These are phyloP conservation scores for Terfezia claveryi DNA, from an alignment of 495 filamentous ascomycete genomes.

Conservation along the genomic window DNA sequence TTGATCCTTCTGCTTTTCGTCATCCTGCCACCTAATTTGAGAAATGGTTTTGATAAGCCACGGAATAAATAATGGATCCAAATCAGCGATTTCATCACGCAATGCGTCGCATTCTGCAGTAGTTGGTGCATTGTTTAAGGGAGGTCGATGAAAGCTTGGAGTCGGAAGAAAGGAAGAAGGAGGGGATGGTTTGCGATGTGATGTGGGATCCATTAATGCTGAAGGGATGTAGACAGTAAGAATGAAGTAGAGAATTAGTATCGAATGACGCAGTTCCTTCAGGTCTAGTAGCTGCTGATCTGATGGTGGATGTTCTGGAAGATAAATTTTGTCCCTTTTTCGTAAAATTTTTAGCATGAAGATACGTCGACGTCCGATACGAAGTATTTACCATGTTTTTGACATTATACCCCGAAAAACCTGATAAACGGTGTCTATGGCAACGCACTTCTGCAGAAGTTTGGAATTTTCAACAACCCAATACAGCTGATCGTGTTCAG, in stretches of 20 bases:
- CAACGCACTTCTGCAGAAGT: slow-evolving; percentile 36
- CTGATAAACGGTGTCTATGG: slow-evolving; percentile 35
- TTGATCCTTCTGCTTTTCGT: slow-evolving; percentile 4
- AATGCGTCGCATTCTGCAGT: slow-evolving; percentile 5
- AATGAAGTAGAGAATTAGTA: slow-evolving; percentile 49
- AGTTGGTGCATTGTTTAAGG: background rate
- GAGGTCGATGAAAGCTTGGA: slow-evolving; percentile 21
- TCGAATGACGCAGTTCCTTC: slow-evolving; percentile 34
- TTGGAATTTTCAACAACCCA: slow-evolving; percentile 44
- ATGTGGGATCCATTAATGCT: slow-evolving; percentile 3
- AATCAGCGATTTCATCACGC: slow-evolving; percentile 24
- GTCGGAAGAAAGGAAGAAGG: slow-evolving; percentile 14
- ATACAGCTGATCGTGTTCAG: slow-evolving; percentile 39
- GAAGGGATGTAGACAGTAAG: slow-evolving; percentile 39
- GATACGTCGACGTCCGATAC: background rate
- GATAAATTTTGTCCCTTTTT: background rate
- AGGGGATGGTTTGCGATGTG: background rate
- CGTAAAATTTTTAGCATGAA: background rate
- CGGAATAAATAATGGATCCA: slow-evolving; percentile 47
- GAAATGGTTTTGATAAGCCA: slow-evolving; percentile 54
- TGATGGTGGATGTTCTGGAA: background rate
- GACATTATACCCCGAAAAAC: slow-evolving; percentile 7
- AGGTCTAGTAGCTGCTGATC: background rate
- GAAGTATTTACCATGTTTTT: background rate
- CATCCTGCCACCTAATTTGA: slow-evolving; percentile 71